phyloP scores from a whole-genome alignment of 805 yeast species.

The Ogataea nitratoaversa region DNA sequence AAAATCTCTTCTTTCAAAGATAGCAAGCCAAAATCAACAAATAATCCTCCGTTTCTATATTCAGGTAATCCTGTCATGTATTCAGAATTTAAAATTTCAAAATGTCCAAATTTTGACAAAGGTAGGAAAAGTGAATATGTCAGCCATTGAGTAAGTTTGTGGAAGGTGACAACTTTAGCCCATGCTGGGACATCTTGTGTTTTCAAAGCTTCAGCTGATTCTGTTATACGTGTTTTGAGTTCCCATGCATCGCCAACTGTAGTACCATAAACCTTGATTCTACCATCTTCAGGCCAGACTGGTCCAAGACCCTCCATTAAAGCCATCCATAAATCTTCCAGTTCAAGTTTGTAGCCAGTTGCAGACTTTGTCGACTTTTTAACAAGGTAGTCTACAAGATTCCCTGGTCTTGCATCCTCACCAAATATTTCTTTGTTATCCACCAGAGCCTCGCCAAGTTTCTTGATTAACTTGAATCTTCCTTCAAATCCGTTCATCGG shows the following conservation, averaged over 20 bases:
- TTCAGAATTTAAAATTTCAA: slow-evolving; percentile 34
- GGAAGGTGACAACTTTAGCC: slow-evolving; percentile 52
- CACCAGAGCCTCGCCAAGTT: slow-evolving; percentile 44
- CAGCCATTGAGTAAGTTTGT: slow-evolving; percentile 64
- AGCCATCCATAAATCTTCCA: slow-evolving; percentile 48
- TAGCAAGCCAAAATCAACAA: slow-evolving; percentile 52
- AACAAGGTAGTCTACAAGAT: slow-evolving; percentile 46
- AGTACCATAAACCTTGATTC: slow-evolving; percentile 46
- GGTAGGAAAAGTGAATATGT: slow-evolving; percentile 58
- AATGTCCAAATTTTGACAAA: slow-evolving; percentile 41
- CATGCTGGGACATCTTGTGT: slow-evolving; percentile 28
- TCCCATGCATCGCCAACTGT: slow-evolving; percentile 64
- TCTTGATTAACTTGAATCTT: slow-evolving; percentile 41
- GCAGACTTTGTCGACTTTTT: slow-evolving; percentile 16
- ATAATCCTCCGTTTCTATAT: slow-evolving; percentile 61
- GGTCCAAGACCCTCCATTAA: slow-evolving; percentile 52
- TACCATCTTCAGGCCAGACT: slow-evolving; percentile 58
- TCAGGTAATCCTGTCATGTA: slow-evolving; percentile 57
- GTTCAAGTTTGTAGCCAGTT: slow-evolving; percentile 32
- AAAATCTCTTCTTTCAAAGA: slow-evolving; percentile 40
- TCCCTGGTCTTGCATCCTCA: slow-evolving; percentile 38
- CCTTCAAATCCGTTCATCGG: slow-evolving; percentile 55
- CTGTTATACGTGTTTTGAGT: slow-evolving; percentile 30
- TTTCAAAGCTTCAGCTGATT: slow-evolving; percentile 16
- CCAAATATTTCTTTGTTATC: slow-evolving; percentile 39